Evolutionary conservation across 331 rosid species (phyloP), one percentile per base, ranked within the genome.

Genomic region (Stylosanthes scabra): DNA sequence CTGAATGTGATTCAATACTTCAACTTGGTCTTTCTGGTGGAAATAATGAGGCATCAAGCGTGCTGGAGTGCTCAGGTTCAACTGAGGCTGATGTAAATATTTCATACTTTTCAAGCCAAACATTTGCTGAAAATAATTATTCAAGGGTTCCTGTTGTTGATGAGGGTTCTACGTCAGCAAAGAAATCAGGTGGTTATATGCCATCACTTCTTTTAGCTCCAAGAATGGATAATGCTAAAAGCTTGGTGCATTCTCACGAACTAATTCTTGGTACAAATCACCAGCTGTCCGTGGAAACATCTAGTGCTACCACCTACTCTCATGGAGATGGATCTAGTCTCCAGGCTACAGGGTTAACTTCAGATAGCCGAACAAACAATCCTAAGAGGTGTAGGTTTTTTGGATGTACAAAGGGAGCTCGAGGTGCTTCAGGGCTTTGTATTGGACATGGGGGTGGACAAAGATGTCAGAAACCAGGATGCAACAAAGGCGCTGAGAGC

Each of bases 361-460:
- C 90, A 37, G 92, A 92, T 41, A 72, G 70, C 75, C 89, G 87
- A 57, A 62, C 57, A 55, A 70, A 55, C 88, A 88, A 83, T 84
- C 86, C 85, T 4, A 95, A 92, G 83, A 88, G 86, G 80, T 95
- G 99, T 85, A 90, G 74, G 40, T 95, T 78, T 73, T 65, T 83
- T 39, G 96, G 97, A 60, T 95, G 99, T 56, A 63, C 79, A 29
- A 95, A 92, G 82, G 99, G 99, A 52, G 99, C 99, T 58, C 86
- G 99, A 59, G 99, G 99, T 74, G 97, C 96, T 77, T 83, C 99
- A 4, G 99, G 99, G 64, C 96, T 95, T 72, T 95, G 99, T 80
- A 95, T 95, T 73, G 97, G 97, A 45, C 99, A 95, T 72, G 99
- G 99, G 50, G 99, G 99, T 65, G 99, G 99, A 59, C 97, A 92